Evolutionary conservation across 208 protist species (phyloP), one percentile per base, ranked within the genome.

Genomic region (Trypanosoma cruzi): DNA sequence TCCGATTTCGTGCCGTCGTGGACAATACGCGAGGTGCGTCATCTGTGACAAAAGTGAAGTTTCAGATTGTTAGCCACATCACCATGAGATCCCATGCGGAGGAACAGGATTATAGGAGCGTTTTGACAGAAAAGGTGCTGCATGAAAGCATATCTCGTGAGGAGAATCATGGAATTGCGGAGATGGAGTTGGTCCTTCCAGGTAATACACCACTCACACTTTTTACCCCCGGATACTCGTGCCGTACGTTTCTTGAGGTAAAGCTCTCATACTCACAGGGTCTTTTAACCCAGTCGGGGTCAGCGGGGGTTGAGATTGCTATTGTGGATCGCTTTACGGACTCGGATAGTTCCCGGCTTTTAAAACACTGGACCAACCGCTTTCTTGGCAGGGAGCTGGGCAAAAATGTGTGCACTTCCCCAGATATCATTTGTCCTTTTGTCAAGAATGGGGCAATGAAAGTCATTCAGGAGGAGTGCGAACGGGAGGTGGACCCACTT

Each of bases 231-330:
- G 80, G 83, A 36, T 72, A 68, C 56, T 60, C 54, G n/a, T 80
- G 76, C 24, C 32, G 63, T 22, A 85, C 75, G 0, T 91, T 91
- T 48, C 75, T 95, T 53, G 75, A 73, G 24, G 73, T 89, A 26
- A 76, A 80, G 32, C n/a, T 77, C 11, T 61, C 50, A 1, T 64
- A 24, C 29, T 36, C 34, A 20, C 34, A 67, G 4, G 49, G 26
- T 8, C 55, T 90, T 20, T 74, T 77, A 63, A 74, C 71, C 4
- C 50, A 46, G 34, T 77, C 81, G 1, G 59, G 70, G 14, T 82
- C 82, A 26, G 80, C 81, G 32, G 77, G 83, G 64, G 80, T 74
- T 34, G 89, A 95, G 55, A 58, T 95, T 36, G 65, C 89, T n/a
- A 59, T 92, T 34, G 82, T 92, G 22, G 68, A 77, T 24, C 74